These are phyloP conservation scores for Magnusiomyces starmeri DNA, from an alignment of 1,139 yeast genomes.

Conservation along the genomic window DNA sequence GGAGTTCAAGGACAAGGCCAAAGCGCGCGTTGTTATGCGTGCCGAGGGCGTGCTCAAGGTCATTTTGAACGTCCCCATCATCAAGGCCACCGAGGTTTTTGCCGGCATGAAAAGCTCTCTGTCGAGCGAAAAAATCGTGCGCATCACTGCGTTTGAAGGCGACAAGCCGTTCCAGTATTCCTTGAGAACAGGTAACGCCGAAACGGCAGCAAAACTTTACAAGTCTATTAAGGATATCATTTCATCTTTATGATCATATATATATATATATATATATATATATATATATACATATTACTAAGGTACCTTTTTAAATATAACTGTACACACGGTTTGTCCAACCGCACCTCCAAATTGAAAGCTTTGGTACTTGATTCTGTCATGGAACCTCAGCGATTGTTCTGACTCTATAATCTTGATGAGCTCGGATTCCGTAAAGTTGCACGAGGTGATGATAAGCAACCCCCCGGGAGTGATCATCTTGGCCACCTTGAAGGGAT, in stretches of 20 bases:
- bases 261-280: no score
- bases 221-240: conserved; percentile 44
- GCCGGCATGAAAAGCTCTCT: conserved; percentile 85
- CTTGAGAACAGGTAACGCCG: conserved; percentile 58
- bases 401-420: conserved; percentile 43
- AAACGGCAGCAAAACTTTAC: conserved; percentile 51
- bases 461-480: conserved; percentile 48
- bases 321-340: conserved; percentile 82
- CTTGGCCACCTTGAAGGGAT: conserved; percentile 39
- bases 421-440: conserved; percentile 78
- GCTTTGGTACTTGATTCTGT: conserved; percentile 62
- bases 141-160: conserved; percentile 54
- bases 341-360: conserved; percentile 83
- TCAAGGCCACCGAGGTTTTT: conserved; percentile 45
- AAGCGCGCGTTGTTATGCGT: conserved; percentile 75
- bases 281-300: neutral
- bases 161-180: conserved; percentile 77
- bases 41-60: conserved; percentile 81
- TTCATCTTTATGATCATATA: conserved; percentile 15
- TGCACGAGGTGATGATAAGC: conserved; percentile 85
- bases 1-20: conserved; percentile 22
- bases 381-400: conserved; percentile 48
- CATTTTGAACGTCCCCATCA: conserved; percentile 66
- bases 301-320: conserved; percentile 47
- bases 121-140: conserved; percentile 66